Evolutionary conservation across 2,329 filamentous ascomycete genomes (phyloP), one percentile per base, ranked within the genome.

Genomic region (Thermoascus crustaceus): DNA sequence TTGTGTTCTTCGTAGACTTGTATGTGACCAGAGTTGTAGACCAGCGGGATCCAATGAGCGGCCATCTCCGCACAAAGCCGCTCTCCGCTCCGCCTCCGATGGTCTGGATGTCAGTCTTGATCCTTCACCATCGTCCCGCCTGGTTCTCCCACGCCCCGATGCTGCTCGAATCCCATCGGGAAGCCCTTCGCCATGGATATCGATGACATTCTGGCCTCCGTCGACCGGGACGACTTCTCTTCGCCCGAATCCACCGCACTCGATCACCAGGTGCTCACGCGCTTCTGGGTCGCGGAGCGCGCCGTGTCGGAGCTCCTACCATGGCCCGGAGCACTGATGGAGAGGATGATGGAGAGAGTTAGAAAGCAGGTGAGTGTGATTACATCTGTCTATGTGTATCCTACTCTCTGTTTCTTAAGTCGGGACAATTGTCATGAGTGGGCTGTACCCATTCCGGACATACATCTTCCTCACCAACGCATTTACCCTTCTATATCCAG

Each of bases 251-350:
- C 60, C 32, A 46, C 57, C 7, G 52, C 54, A 8, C 48, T 78
- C 52, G 89, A 96, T 63, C 73, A 96, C 47, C 87, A 95, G 60
- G 78, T 84, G 35, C 68, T 98, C 48, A 95, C 89, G 48, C 82
- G 89, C 52, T 82, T 81, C 51, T 98, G 89, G 89, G 77, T 95
- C 29, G 85, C 89, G 27, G 93, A 98, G 62, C 78, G 91, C 48
- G 85, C 82, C 38, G 81, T 86, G 29, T 86, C 89, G 2, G 88
- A 95, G 61, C 71, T 98, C n/a, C 69, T 96, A 24, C 76, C 80
- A 63, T 96, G 78, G 63, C 73, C 81, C 4, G 76, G 78, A 23
- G 75, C 76, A 11, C 69, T 96, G 39, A 84, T 98, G 56, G 83
- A 91, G 46, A 78, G 89, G 44, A 76, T 91, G 50, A 82, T 87